phyloP scores from a whole-genome alignment of 1,284 basidiomycete species.

The Tranzscheliella williamsii region DNA sequence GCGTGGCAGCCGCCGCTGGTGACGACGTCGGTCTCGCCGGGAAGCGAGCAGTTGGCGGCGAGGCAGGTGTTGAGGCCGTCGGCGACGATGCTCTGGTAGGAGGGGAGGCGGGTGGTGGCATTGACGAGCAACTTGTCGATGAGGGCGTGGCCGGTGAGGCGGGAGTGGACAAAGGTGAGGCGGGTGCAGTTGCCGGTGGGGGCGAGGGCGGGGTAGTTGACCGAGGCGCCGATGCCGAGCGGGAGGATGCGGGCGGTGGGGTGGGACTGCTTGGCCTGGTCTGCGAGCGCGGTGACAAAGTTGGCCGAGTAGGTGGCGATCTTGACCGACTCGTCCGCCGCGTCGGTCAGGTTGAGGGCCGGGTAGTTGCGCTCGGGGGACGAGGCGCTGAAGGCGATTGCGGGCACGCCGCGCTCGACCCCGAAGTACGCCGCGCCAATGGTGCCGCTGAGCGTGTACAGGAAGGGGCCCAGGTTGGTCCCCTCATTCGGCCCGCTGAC shows the following conservation, averaged over 20 bases:
- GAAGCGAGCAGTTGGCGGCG: slow-evolving; percentile 44
- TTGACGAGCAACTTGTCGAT: slow-evolving; percentile 43
- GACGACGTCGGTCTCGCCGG: slow-evolving; percentile 49
- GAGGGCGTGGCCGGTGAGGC: slow-evolving; percentile 47
- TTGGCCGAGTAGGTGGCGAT: slow-evolving; percentile 45
- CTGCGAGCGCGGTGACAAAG: slow-evolving; percentile 40
- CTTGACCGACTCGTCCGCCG: slow-evolving; percentile 40
- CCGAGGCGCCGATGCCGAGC: slow-evolving; percentile 41
- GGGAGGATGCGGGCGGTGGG: slow-evolving; percentile 24
- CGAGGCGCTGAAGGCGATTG: slow-evolving; percentile 48
- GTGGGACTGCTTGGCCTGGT: slow-evolving; percentile 23
- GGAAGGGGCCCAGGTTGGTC: slow-evolving; percentile 43
- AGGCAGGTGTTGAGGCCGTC: slow-evolving; percentile 44
- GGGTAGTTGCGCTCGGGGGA: slow-evolving; percentile 34
- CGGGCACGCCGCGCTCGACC: slow-evolving; percentile 41
- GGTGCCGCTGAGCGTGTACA: slow-evolving; percentile 53
- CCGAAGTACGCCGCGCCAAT: slow-evolving; percentile 44
- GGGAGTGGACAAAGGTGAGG: slow-evolving; percentile 22
- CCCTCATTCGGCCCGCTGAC: slow-evolving; percentile 41
- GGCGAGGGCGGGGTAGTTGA: slow-evolving; percentile 46
- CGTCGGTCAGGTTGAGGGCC: slow-evolving; percentile 29
- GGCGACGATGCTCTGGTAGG: slow-evolving; percentile 30
- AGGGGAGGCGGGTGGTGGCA: slow-evolving; percentile 42
- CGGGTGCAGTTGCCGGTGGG: slow-evolving; percentile 26
- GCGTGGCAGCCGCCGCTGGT: slow-evolving; percentile 33